These are phyloP conservation scores for Hirsutella thompsonii DNA, from an alignment of 2,329 filamentous ascomycete species.

Conservation along the genomic window DNA sequence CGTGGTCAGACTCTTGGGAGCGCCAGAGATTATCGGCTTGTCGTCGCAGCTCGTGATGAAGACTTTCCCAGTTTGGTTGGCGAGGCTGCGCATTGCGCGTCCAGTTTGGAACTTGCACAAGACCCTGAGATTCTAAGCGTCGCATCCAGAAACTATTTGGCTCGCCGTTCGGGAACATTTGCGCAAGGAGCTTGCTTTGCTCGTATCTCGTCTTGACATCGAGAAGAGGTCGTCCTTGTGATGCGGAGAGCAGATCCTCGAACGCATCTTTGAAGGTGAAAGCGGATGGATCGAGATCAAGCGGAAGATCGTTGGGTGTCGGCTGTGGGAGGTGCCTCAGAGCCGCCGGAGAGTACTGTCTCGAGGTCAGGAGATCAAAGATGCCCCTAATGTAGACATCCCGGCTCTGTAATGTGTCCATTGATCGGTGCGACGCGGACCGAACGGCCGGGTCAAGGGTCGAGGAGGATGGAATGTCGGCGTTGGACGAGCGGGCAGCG, in stretches of 20 bases:
- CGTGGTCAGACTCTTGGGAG: no score
- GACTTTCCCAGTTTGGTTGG: slow-evolving; percentile 13
- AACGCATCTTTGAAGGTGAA: slow-evolving; percentile 46
- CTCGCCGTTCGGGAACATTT: slow-evolving; percentile 26
- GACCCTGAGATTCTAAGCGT: slow-evolving; percentile 21
- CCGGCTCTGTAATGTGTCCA: neutral
- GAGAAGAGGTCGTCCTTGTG: slow-evolving; percentile 26
- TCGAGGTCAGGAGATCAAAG: slow-evolving; percentile 11
- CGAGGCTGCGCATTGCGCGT: slow-evolving; percentile 5
- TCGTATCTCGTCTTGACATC: slow-evolving; percentile 23
- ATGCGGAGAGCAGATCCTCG: slow-evolving; percentile 40
- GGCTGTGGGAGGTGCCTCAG: slow-evolving; percentile 34
- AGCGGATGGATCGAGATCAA: slow-evolving; percentile 18
- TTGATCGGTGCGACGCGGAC: slow-evolving; percentile 1
- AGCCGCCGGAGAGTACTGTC: slow-evolving; percentile 16
- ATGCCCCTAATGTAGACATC: slow-evolving; percentile 6
- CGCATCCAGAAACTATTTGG: slow-evolving; percentile 28
- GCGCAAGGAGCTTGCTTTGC: slow-evolving; percentile 21
- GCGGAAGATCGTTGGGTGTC: slow-evolving; percentile 28
- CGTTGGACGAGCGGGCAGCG: neutral
- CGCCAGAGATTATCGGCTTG: slow-evolving; percentile 16
- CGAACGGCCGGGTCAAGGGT: slow-evolving; percentile 3
- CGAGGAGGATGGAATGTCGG: slow-evolving; percentile 1
- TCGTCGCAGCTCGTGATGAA: slow-evolving; percentile 18
- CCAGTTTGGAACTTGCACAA: slow-evolving; percentile 20